phyloP scores from a whole-genome alignment of 1,139 yeast species.

The Spathaspora sp. region DNA sequence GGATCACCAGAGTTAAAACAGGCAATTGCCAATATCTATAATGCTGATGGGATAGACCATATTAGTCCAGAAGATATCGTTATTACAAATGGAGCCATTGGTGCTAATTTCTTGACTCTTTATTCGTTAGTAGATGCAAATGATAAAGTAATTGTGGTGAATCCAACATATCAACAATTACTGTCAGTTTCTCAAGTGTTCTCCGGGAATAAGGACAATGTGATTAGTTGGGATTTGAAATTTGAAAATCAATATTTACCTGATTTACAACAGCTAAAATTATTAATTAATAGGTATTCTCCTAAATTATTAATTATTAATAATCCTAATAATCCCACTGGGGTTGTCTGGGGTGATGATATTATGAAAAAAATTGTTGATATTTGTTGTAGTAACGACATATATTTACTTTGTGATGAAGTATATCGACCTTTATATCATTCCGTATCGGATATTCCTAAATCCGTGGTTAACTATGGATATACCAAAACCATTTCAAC shows the following conservation, averaged over 20 bases:
- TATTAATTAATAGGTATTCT: slow-evolving; percentile 26
- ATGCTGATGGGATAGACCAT: slow-evolving; percentile 17
- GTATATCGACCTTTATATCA: slow-evolving; percentile 58
- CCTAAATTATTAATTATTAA: slow-evolving; percentile 51
- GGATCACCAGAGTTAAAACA: slow-evolving; percentile 44
- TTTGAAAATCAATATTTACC: slow-evolving; percentile 38
- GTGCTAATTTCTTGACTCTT: slow-evolving; percentile 51
- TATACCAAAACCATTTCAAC: slow-evolving; percentile 49
- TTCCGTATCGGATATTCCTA: slow-evolving; percentile 22
- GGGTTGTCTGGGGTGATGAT: slow-evolving; percentile 41
- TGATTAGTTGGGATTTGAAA: slow-evolving; percentile 33
- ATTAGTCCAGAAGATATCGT: slow-evolving; percentile 36
- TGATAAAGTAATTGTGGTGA: slow-evolving; percentile 51
- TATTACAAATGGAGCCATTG: slow-evolving; percentile 59
- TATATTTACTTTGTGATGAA: slow-evolving; percentile 50
- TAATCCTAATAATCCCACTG: slow-evolving; percentile 59
- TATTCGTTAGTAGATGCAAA: slow-evolving; percentile 47
- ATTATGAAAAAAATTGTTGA: slow-evolving; percentile 35
- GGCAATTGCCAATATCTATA: slow-evolving; percentile 37
- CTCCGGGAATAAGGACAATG: slow-evolving; percentile 35
- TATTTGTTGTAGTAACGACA: slow-evolving; percentile 33
- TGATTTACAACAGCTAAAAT: slow-evolving; percentile 29
- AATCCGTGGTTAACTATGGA: slow-evolving; percentile 42
- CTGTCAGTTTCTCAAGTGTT: slow-evolving; percentile 51
- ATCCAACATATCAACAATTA: slow-evolving; percentile 55